Base-by-base conservation (phyloP, 805 yeast species). In the Metschnikowia henanensis region DNA sequence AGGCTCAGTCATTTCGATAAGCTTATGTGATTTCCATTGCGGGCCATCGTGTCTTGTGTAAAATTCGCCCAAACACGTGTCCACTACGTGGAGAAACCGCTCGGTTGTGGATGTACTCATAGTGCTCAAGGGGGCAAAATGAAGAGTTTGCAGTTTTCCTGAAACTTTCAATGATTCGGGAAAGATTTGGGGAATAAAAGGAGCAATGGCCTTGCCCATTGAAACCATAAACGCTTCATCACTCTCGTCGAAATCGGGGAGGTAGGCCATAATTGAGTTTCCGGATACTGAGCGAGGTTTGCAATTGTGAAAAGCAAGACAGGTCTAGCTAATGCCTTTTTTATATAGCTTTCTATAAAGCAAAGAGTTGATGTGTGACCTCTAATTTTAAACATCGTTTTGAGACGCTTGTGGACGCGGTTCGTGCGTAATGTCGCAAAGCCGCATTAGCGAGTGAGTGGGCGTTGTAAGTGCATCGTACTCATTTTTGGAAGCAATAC, bases 1-100 rank as follows among this genome's bases (percentile, higher is more conserved):
- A 0, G 59, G 41, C 45, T 77, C 81, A 19, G 56, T 47, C 73
- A 79, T 70, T 47, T 79, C 84, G 30, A 50, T 61, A 12, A 50
- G 37, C 59, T 74, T 80, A 9, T 67, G 65, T 12, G 23, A 49
- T 53, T 62, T 63, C 81, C 77, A 79, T 9, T 57, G 50, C n/a
- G 10, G 34, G 2, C 78, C 80, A 17, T 64, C 57, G 16, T 60
- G 49, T 3, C 38, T 39, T 4, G 25, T 22, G 49, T 71, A 71
- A 29, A 58, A 51, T 1, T 35, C 32, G 20, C 64, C 66, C 43
- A 71, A 47, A 39, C 66, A 66, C 16, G 35, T 40, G 15, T 57
- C 64, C 5, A 70, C 44, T 5, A 69, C 46, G 20, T 47, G 47
- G 6, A 65, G 40, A 37, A 60, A 61, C 26, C 18, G 43, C 3